These are phyloP conservation scores for Microstegium vimineum DNA, from an alignment of 176 grass and related monocot species.

Conservation along the genomic window DNA sequence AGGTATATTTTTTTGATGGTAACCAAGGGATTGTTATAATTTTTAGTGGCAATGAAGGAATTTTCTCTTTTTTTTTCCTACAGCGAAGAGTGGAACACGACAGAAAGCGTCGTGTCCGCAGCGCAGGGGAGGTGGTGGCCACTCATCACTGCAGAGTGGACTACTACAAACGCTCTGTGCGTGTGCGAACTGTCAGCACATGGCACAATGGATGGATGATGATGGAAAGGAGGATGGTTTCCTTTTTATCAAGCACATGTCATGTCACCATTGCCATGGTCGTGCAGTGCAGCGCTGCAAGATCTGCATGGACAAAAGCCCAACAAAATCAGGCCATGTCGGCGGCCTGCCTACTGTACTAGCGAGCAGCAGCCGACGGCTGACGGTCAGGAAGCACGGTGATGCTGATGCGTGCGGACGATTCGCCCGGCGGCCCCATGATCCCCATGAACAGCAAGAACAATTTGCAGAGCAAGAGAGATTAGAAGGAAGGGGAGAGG, in stretches of 20 bases:
- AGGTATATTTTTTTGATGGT: too few relatives aligned
- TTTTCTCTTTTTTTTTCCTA: too few relatives aligned
- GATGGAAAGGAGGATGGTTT: not conserved
- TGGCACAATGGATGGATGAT: slow-evolving; percentile 6
- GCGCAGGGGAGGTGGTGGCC: not conserved
- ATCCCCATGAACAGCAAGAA: not conserved
- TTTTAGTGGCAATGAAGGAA: too few relatives aligned
- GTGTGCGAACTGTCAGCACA: not conserved
- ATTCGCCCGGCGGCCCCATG: not conserved
- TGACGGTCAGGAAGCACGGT: not conserved
- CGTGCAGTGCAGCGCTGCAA: not conserved
- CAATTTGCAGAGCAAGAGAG: not conserved
- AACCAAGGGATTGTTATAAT: too few relatives aligned
- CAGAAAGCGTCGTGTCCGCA: not conserved
- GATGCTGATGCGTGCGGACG: too few relatives aligned
- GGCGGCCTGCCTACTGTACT: not conserved
- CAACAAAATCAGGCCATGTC: not conserved
- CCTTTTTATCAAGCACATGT: slow-evolving; percentile 15
- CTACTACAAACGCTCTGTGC: not conserved
- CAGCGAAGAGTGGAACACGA: not conserved
- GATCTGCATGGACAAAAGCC: not conserved
- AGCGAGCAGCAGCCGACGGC: not conserved
- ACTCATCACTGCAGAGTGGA: not conserved
- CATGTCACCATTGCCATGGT: not conserved
- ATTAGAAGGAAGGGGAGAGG: too few relatives aligned